Evolutionary conservation across 768 basidiomycete species (phyloP).

Genomic region (Wakefieldia striispora): DNA sequence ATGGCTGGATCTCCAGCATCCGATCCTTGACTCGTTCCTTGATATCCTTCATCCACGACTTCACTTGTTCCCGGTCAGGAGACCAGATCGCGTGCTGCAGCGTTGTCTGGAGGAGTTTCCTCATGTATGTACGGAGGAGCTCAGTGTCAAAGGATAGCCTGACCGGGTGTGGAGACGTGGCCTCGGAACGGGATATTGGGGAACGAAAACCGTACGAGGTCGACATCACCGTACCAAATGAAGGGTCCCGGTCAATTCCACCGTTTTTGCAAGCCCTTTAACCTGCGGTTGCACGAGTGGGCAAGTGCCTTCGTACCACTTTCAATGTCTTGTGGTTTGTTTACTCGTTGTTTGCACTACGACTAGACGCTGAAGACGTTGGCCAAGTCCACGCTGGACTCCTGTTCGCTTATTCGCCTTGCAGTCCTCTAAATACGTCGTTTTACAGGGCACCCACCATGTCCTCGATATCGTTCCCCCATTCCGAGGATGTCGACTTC

Average conservation of each 20-base stretch:
- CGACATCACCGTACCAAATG: slow-evolving; percentile 12
- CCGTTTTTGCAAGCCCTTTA: not conserved
- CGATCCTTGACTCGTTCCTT: slow-evolving; percentile 82
- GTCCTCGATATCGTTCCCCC: slow-evolving; percentile 69
- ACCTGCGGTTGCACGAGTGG: not conserved
- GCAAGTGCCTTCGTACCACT: no score
- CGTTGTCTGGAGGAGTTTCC: slow-evolving; percentile 71
- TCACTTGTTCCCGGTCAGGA: slow-evolving; percentile 68
- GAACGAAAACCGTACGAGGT: slow-evolving; percentile 51
- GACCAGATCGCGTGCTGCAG: slow-evolving; percentile 64
- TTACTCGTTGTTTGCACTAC: slow-evolving; percentile 25
- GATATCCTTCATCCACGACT: slow-evolving; percentile 79
- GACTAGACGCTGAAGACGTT: not conserved
- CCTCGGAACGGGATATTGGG: slow-evolving; percentile 57
- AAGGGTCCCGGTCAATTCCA: not conserved
- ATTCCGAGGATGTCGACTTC: slow-evolving; percentile 36
- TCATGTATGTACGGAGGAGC: slow-evolving; percentile 74
- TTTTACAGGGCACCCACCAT: slow-evolving; percentile 34
- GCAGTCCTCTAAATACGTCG: not conserved
- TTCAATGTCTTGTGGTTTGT: slow-evolving; percentile 22
- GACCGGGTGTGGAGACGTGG: slow-evolving; percentile 45
- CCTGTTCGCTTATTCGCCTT: no score
- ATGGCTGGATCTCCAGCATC: slow-evolving; percentile 80
- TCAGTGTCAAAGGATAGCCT: slow-evolving; percentile 68
- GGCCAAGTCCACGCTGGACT: no score